Percentiles rank a stretch among this genome's conserved stretches.
Evolutionary conservation across 352 stramenopile species (phyloP).

Genomic region (Pythium brassicae): DNA sequence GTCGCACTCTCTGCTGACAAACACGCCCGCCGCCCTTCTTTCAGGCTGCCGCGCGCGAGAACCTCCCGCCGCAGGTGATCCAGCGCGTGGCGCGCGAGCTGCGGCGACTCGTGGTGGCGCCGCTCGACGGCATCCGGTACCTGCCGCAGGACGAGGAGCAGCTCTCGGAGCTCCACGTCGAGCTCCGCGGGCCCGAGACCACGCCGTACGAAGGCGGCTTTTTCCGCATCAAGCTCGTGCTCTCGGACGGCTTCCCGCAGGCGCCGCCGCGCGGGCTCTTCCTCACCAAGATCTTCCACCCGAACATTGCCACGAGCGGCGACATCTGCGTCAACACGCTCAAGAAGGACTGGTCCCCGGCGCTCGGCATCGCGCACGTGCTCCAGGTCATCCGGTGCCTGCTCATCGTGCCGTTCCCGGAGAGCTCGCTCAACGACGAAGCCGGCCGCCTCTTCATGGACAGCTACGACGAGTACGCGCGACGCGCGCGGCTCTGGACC

Average conservation of each 20-base stretch:
- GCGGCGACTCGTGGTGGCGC: conserved; percentile 82
- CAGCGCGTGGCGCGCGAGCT: conserved; percentile 92
- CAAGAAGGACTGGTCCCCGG: conserved; percentile 97
- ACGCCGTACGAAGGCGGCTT: conserved; percentile 96
- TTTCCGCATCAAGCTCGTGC: conserved; percentile 96
- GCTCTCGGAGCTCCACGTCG: conserved; percentile 91
- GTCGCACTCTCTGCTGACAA: background rate
- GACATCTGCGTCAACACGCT: conserved; percentile 99
- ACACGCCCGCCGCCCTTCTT: background rate
- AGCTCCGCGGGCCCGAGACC: conserved; percentile 95
- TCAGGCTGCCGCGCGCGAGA: conserved; percentile 40
- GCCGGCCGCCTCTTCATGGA: conserved; percentile 99
- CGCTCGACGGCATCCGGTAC: conserved; percentile 92
- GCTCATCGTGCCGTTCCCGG: conserved; percentile 98
- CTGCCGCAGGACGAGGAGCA: conserved; percentile 88
- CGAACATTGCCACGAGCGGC: conserved; percentile 96
- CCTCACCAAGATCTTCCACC: conserved; percentile 99
- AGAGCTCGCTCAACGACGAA: conserved; percentile 99
- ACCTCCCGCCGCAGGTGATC: conserved; percentile 87
- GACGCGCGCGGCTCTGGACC: conserved; percentile 87
- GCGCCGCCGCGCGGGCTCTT: conserved; percentile 92
- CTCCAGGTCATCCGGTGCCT: conserved; percentile 98
- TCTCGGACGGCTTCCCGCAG: conserved; percentile 85
- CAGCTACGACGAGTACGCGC: conserved; percentile 96
- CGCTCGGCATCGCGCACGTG: conserved; percentile 95